A percentile compares a stretch with the other conserved stretches of the same genome.
Evolutionary conservation across 805 yeast genomes (phyloP).

Genomic region (Candida yuanshanica): DNA sequence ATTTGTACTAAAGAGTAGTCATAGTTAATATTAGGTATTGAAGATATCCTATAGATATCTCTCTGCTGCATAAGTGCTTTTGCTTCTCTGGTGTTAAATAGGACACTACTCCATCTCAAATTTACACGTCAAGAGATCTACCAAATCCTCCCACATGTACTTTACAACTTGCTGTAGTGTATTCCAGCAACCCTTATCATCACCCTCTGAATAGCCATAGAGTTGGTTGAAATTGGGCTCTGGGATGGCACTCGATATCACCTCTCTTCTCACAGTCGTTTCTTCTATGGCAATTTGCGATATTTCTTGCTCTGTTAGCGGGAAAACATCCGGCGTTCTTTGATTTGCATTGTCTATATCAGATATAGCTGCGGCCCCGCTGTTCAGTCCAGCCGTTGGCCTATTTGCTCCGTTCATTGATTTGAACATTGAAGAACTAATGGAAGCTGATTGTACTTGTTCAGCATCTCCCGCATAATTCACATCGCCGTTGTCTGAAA

Average conservation of each 20-base stretch:
- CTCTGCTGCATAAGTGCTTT: too few relatives aligned
- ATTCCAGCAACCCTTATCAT: constrained; percentile 7
- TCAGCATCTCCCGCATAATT: not conserved
- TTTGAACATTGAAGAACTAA: constrained; percentile 4
- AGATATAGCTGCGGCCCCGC: not conserved
- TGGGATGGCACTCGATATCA: not conserved
- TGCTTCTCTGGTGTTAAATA: too few relatives aligned
- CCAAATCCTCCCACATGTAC: constrained; percentile 9
- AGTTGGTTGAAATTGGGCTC: not conserved
- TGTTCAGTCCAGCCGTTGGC: too few relatives aligned
- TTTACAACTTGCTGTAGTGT: not conserved
- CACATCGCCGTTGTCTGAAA: constrained; percentile 6
- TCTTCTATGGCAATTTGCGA: constrained; percentile 1
- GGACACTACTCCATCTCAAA: not conserved
- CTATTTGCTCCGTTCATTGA: not conserved
- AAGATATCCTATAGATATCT: too few relatives aligned
- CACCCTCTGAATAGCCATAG: not conserved
- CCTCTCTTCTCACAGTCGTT: not conserved
- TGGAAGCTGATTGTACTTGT: constrained; percentile 4
- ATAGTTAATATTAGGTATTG: too few relatives aligned
- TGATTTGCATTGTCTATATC: too few relatives aligned
- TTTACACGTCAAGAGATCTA: constrained; percentile 1
- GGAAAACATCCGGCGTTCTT: constrained; percentile 8
- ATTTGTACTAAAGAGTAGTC: too few relatives aligned
- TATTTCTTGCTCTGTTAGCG: constrained; percentile 9